Percentiles rank a stretch among this genome's conserved stretches.
Conservation (phyloP, 345 rosid species). For the Passiflora organensis region DNA sequence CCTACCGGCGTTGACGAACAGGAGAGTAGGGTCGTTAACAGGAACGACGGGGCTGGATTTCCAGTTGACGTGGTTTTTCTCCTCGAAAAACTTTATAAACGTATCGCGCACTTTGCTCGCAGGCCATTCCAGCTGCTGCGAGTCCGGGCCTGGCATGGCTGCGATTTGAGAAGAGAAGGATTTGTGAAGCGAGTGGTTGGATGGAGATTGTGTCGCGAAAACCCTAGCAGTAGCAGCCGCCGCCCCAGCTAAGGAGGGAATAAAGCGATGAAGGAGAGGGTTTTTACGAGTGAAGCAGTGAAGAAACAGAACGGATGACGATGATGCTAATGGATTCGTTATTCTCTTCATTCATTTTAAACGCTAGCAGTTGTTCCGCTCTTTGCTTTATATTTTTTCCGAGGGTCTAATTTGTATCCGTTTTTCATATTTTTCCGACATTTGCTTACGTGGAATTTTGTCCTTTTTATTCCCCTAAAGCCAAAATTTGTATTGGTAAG, state of each 20-base stretch:
- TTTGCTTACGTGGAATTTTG: no score
- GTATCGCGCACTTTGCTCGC: constrained; percentile 75
- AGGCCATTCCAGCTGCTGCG: constrained; percentile 42
- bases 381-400: no score
- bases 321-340: not conserved
- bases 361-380: not conserved
- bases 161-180: not conserved
- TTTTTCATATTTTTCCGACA: no score
- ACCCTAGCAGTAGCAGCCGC: constrained; percentile 13
- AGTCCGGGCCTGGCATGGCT: constrained; percentile 23
- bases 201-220: not conserved
- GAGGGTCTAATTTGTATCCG: no score
- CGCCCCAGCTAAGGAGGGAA: not conserved
- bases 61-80: constrained; percentile 69
- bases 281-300: not conserved
- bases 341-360: constrained; percentile 12
- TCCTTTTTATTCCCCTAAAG: no score
- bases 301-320: not conserved
- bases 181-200: not conserved
- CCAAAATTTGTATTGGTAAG: no score
- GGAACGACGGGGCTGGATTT: constrained; percentile 94
- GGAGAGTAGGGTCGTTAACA: constrained; percentile 81
- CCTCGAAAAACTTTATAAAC: constrained; percentile 58
- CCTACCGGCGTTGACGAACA: constrained; percentile 90
- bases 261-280: not conserved